Conservation (phyloP, 169 alveolate genomes). For the Condylostoma magnum region DNA sequence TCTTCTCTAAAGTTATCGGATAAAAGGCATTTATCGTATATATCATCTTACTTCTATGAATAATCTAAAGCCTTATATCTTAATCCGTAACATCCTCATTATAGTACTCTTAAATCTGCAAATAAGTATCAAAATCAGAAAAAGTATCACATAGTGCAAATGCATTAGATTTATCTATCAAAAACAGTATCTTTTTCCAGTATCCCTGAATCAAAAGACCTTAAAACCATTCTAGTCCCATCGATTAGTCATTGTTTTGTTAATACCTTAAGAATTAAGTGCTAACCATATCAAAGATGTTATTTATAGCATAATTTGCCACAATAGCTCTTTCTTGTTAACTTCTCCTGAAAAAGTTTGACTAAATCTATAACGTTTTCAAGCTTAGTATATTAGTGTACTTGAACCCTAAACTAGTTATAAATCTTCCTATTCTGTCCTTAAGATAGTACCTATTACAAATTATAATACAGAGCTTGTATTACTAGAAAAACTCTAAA, state of each 20-base stretch:
- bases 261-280: slow-evolving; percentile 44
- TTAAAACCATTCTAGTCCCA: slow-evolving; percentile 49
- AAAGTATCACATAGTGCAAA: no score
- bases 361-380: background rate
- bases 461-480: slow-evolving; percentile 58
- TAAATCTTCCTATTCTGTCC: slow-evolving; percentile 55
- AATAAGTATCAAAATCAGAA: no score
- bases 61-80: no score
- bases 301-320: slow-evolving; percentile 62
- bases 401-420: slow-evolving; percentile 53
- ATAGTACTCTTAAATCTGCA: no score
- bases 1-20: no score
- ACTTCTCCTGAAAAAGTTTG: slow-evolving; percentile 14
- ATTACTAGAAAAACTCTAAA: slow-evolving; percentile 58
- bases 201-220: slow-evolving; percentile 57
- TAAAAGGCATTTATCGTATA: no score
- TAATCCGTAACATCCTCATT: no score
- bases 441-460: slow-evolving; percentile 67
- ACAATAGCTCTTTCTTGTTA: slow-evolving; percentile 43
- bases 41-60: no score
- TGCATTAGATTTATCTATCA: no score
- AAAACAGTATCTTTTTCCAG: slow-evolving; percentile 76
- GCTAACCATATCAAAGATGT: slow-evolving; percentile 53
- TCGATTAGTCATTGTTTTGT: background rate
- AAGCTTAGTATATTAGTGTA: slow-evolving; percentile 48